Evolutionary conservation across 108 stramenopile species (phyloP), one percentile per base, ranked within the genome.

Genomic region (Nannochloropsis salina): DNA sequence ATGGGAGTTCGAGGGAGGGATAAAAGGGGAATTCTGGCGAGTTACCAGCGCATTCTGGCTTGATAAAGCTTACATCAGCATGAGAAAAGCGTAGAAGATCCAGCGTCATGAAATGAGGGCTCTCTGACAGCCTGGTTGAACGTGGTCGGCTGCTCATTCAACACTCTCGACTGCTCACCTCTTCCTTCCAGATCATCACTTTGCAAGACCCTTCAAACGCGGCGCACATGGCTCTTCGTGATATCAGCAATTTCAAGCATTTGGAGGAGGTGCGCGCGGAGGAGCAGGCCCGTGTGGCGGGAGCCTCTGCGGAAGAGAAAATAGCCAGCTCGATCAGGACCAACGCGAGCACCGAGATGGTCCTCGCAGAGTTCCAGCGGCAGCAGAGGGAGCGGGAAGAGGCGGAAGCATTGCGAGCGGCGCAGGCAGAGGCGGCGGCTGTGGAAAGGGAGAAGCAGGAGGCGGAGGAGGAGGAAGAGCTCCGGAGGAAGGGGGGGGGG

Each of bases 181-280:
- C 21, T 0, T n/a, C 31, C 12, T 83, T 74, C 80, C 90, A 92
- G 42, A 90, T 92, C 80, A 89, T 92, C 88, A 90, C 51, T 42
- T 86, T 92, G 15, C 89, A 90, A 43, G 91, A 92, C 85, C 89
- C 92, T 15, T 45, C 44, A 18, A 89, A 92, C 84, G 80, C 82
- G 44, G 89, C 87, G 22, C 80, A 80, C 5, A 90, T 90, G 44
- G 84, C 86, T 6, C 82, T 82, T 9, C 83, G 91, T 40, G 91
- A 92, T 82, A 85, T 90, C 83, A 85, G 84, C 61, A 90, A 91
- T 84, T 92, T 92, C 84, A 45, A 81, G 44, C 91, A 92, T 86
- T 84, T 92, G n/a, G 42, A 91, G 85, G 86, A 61, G 74, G 31
- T 87, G 42, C 87, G 87, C 40, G 84, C 83, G 12, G 87, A 85